Evolutionary conservation across 768 basidiomycete genomes (phyloP), one percentile per base, ranked within the genome.

Genomic region (Gautieria morchelliformis): DNA sequence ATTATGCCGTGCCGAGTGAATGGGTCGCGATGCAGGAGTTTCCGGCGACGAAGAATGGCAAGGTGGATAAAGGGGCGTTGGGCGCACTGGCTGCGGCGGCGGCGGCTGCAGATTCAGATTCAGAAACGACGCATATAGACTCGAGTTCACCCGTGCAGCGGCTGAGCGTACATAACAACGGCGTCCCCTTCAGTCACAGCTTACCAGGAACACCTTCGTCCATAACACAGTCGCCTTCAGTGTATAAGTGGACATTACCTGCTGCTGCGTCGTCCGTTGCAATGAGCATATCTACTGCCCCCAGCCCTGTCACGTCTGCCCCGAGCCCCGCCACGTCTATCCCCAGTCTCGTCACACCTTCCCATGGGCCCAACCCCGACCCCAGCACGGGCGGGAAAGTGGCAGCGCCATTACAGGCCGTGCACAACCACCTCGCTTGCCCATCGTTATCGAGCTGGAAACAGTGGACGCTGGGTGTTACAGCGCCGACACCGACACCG

Each of bases 1-100:
- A 62, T 35, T 64, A 64, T 47, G 63, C 63, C 10, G 63, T 64
- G 3, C 63, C 63, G 1, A 53, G 54, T 20, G 56, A 56, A 22
- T 64, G 56, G 33, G 15, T 64, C 37, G 46, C 60, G 7, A 27
- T 64, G 7, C 39, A 39, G 8, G 52, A 61, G 32, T 57, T 64
- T 20, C 61, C 63, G 15, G 57, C 45, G 32, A 63, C 63, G 14
- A 22, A 52, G 20, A 62, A 62, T 32, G 63, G 63, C 2, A 64
- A 64, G 46, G 50, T 64, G 35, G 63, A 64, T 52, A 64, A 64
- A 47, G 33, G 58, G 22, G 47, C 46, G 12, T 54, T 64, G 22
- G 32, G 55, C 4, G 17, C 32, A 5, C 15, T 63, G 42, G 61
- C 63, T 15, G 35, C 20, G 11, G 40, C 17, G 17, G n/a, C 5